phyloP scores from a whole-genome alignment of 139 green algal species.

The Haematococcus lacustris region DNA sequence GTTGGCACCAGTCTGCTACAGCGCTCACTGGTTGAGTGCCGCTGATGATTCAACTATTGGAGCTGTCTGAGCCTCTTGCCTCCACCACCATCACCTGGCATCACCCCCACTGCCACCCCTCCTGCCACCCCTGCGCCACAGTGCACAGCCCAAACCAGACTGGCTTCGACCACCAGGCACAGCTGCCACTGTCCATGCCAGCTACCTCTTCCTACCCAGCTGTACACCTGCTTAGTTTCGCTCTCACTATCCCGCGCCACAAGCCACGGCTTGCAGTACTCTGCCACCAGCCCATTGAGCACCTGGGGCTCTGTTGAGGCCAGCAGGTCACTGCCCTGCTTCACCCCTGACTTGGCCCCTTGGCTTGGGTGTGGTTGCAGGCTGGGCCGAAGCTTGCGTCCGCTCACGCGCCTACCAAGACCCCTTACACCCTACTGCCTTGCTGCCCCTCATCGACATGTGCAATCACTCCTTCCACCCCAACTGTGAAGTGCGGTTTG shows the following conservation, averaged over 20 bases:
- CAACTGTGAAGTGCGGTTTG: conserved; percentile 46
- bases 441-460: conserved; percentile 80
- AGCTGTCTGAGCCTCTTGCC: no score
- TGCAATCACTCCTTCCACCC: conserved; percentile 67
- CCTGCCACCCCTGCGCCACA: no score
- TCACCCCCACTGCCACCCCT: no score
- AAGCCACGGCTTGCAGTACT: no score
- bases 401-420: conserved; percentile 66
- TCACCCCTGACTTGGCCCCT: background rate
- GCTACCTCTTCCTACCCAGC: background rate
- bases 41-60: background rate
- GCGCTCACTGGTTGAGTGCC: background rate
- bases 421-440: conserved; percentile 44
- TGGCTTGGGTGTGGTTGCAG: conserved; percentile 8
- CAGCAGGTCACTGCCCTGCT: background rate
- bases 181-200: background rate
- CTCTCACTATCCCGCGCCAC: no score
- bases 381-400: conserved; percentile 67
- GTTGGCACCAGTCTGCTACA: background rate
- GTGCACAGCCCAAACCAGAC: no score
- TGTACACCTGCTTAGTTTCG: background rate
- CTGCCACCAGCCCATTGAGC: no score
- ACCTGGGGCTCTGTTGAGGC: no score
- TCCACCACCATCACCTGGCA: no score
- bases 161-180: no score